Base-by-base conservation (phyloP, 2,329 filamentous ascomycete species). In the Fusarium sulawesiense region DNA sequence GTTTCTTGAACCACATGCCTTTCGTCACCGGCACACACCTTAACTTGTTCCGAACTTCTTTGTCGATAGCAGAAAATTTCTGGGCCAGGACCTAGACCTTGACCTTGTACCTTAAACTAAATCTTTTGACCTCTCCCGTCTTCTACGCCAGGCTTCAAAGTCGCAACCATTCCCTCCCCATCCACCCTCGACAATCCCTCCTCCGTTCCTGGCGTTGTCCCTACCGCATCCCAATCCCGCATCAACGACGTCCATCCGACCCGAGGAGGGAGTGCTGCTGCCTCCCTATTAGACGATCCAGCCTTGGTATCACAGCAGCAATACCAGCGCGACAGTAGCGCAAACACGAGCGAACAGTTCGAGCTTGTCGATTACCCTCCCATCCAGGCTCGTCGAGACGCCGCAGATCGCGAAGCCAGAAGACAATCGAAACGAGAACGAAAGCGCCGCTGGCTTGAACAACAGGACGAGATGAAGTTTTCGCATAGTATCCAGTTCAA, bases 401-500 rank as follows among this genome's bases (percentile, higher is more conserved):
- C 63, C 41, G 68, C 76, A 63, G 77, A 79, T 32, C 76, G 75
- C 56, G 78, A 82, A 61, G 68, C 73, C 40, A 79, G 78, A 56
- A 76, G 73, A 71, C 77, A 70, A 67, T 73, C 77, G 21, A 90
- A 87, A 80, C 83, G 85, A 76, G 81, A 82, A 72, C 84, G 86
- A 79, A 94, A 94, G 84, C 87, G 89, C 79, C 84, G 84, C 77
- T 88, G 88, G 86, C 89, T 94, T 76, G 88, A 92, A 75, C 85
- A 90, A 74, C 88, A 86, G 72, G 90, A 92, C 89, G 93, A 93
- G 78, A 99, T 99, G 96, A 98, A 98, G 91, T 99, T 99, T 86
- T 98, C 95, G 20, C 96, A 99, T 81, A 98, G 95, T 82, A 91
- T 99, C 75, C 96, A 99, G 85, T 99, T 99, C 84, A 99, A 99